Base-by-base conservation (phyloP, 2,329 filamentous ascomycete genomes). In the Alternaria sp. region DNA sequence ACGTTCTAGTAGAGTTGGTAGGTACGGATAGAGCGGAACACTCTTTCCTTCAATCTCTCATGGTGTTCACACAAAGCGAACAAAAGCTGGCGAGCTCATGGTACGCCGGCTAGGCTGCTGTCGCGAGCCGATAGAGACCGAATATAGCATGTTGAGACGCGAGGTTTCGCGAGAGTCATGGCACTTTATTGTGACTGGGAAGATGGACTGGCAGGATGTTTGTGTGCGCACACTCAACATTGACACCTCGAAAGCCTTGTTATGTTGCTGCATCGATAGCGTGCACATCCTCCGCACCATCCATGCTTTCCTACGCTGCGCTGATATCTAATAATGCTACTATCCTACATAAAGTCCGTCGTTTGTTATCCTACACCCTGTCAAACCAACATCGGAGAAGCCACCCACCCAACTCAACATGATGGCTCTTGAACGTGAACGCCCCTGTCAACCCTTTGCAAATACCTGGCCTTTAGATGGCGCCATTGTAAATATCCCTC, bases 401-500 rank as follows among this genome's bases (percentile, higher is more conserved):
- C n/a, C 36, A 40, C 0, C n/a, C 15, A 40, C 5, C 36, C 3
- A 3, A 40, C 36, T 10, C n/a, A 40, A 40, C 3, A 40, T 40
- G 36, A 17, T 40, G 36, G 15, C 36, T 17, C n/a, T 40, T 17
- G n/a, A 17, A 10, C n/a, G n/a, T 9, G 9, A 11, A 40, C 36
- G 36, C 36, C n/a, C n/a, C 36, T 17, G 8, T 17, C 8, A 21
- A 58, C 25, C 44, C n/a, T n/a, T n/a, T 17, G 9, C n/a, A 54
- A 17, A 43, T 28, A 10, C 40, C 49, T 2, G 54, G 1, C 9
- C n/a, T 13, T 26, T 52, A 65, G 9, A 73, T 59, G 26, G 74
- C 70, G 6, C 62, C 92, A 80, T 96, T 93, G 71, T 93, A 83
- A 67, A 97, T 89, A 83, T 95, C 91, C 75, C 88, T 87, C 74